Conservation (phyloP, 345 rosid genomes). For the Hibiscus syriacus region DNA sequence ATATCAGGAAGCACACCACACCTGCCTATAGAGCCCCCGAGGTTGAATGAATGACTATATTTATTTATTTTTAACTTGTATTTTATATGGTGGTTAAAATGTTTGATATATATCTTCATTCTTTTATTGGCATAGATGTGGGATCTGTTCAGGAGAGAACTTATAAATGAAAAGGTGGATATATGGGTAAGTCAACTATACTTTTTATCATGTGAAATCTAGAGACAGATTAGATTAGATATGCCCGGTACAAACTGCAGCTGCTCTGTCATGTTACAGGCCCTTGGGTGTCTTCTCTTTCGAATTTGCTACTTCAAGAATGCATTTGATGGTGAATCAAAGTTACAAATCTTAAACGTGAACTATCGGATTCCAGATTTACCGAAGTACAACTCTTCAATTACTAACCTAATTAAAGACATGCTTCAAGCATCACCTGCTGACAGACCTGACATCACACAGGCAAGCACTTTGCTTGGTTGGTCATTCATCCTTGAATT, state of each 20-base stretch:
- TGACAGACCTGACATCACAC: slow-evolving; percentile 96
- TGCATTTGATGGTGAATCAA: no score
- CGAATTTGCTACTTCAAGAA: no score
- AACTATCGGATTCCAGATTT: slow-evolving; percentile 81
- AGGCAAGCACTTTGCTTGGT: slow-evolving; percentile 85
- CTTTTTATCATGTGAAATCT: not conserved
- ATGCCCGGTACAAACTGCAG: slow-evolving; percentile 8
- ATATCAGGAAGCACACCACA: slow-evolving; percentile 87
- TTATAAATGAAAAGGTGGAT: slow-evolving; percentile 90
- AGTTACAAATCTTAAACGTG: slow-evolving; percentile 86
- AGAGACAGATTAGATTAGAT: not conserved
- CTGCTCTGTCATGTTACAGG: slow-evolving; percentile 36
- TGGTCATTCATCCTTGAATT: slow-evolving; percentile 61
- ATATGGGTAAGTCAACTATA: slow-evolving; percentile 64
- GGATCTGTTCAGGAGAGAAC: slow-evolving; percentile 86
- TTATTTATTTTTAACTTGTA: slow-evolving; percentile 1
- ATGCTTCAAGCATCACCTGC: slow-evolving; percentile 91
- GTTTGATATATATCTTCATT: slow-evolving; percentile 22
- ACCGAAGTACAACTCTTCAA: no score
- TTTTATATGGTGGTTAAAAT: slow-evolving; percentile 9
- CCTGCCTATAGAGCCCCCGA: slow-evolving; percentile 97
- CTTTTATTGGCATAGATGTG: slow-evolving; percentile 68
- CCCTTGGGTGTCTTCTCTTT: slow-evolving; percentile 99
- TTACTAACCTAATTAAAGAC: no score
- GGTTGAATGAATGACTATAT: slow-evolving; percentile 16